Evolutionary conservation across 106 monocot genomes (phyloP), one percentile per base, ranked within the genome.

Genomic region (Platanthera guangdongensis): DNA sequence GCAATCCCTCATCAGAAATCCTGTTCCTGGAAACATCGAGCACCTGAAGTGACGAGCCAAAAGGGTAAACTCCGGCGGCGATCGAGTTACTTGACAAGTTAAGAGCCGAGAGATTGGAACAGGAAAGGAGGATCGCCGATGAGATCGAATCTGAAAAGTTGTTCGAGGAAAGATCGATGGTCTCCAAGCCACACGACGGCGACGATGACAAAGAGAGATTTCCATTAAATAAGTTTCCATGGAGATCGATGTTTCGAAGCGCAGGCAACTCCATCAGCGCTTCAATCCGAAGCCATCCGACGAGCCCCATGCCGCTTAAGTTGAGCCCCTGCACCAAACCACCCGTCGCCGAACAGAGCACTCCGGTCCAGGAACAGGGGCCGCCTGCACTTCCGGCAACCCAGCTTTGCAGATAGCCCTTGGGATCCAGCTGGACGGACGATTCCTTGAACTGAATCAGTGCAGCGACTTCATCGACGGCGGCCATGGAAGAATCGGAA

Each of bases 11-110:
- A 16, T 92, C 94, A 0, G 85, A 74, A 12, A 95, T 80, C 46
- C 10, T 64, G 77, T 95, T 95, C 50, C 71, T 78, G 4, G 95
- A 92, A 59, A 95, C 68, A 62, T 95, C 95, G 4, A 95, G 85
- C 69, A 11, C 16, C 78, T 11, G 79, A 13, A 92, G 67, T 1
- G 92, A 88, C 50, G 82, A 16, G 59, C 63, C 78, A 25, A 88
- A 85, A 0, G 84, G 82, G 69, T 69, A 85, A n/a, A 79, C 69
- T 3, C 92, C 95, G 28, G 88, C 90, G 39, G 51, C 8, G 71
- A 95, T 87, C 3, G 72, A 79, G 62, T 95, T 95, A 13, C 80
- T 67, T 6, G 92, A 90, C 60, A 92, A 47, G 50, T 92, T 92
- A 47, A 92, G 76, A 6, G 71, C 77, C 3, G 51, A 55, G 19